phyloP scores from a whole-genome alignment of 352 stramenopile species.

The Phytophthora foliorum region DNA sequence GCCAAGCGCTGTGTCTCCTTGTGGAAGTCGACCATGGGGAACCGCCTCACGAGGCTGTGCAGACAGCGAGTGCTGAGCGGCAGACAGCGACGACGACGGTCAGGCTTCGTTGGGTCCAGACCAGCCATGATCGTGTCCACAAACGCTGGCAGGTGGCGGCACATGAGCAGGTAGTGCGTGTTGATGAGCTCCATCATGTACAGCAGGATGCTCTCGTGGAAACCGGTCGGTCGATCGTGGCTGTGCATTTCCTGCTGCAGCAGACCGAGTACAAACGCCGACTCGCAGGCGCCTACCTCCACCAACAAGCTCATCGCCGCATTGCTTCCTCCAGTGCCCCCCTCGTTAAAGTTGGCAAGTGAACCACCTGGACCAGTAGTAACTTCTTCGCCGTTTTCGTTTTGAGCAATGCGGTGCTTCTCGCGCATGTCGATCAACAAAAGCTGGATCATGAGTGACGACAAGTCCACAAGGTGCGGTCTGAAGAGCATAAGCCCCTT shows the following conservation, averaged over 20 bases:
- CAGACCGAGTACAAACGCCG: constrained; percentile 77
- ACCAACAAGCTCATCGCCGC: constrained; percentile 82
- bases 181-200: constrained; percentile 88
- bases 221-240: constrained; percentile 68
- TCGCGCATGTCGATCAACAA: constrained; percentile 80
- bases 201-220: constrained; percentile 79
- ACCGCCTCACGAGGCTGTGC: constrained; percentile 83
- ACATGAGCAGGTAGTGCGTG: constrained; percentile 87
- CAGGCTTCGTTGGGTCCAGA: constrained; percentile 86
- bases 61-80: constrained; percentile 83
- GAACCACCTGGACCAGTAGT: constrained; percentile 44
- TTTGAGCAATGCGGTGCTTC: constrained; percentile 59
- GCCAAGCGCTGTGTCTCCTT: constrained; percentile 88
- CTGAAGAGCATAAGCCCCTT: constrained; percentile 89
- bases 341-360: constrained; percentile 37
- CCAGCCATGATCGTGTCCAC: constrained; percentile 90
- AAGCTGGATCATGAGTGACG: constrained; percentile 78
- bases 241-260: constrained; percentile 90
- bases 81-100: constrained; percentile 81
- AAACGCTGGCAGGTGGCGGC: constrained; percentile 80
- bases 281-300: constrained; percentile 81
- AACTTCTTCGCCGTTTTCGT: constrained; percentile 23
- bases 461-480: constrained; percentile 83
- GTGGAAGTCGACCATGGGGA: constrained; percentile 92
- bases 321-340: constrained; percentile 68